Evolutionary conservation across 148 eudicot species (phyloP).

Genomic region (Cornus suecica): DNA sequence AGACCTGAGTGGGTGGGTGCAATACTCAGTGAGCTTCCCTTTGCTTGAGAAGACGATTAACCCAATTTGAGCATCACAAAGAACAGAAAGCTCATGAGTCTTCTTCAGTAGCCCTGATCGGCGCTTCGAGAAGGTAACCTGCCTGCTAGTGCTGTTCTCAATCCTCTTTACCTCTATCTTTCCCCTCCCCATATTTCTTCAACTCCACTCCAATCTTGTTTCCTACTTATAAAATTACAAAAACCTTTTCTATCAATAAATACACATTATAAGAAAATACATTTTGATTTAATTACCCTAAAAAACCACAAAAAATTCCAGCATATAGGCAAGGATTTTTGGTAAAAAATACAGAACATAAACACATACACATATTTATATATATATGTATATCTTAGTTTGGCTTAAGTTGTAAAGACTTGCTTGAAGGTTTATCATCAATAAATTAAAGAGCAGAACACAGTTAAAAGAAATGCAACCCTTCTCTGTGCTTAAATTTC

Average conservation of each 20-base stretch:
- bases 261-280: neutral
- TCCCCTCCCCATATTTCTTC: slow-evolving; percentile 72
- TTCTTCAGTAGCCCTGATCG: slow-evolving; percentile 73
- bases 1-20: slow-evolving; percentile 48
- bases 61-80: slow-evolving; percentile 81
- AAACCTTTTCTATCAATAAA: neutral
- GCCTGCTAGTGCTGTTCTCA: slow-evolving; percentile 79
- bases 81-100: slow-evolving; percentile 69
- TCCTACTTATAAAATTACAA: neutral
- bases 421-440: neutral
- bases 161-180: slow-evolving; percentile 75
- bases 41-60: slow-evolving; percentile 79
- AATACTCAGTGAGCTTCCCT: slow-evolving; percentile 62
- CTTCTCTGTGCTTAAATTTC: too few species aligned
- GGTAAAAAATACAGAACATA: neutral
- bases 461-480: too few species aligned
- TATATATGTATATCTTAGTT: slow-evolving; percentile 3
- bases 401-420: neutral
- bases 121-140: slow-evolving; percentile 81
- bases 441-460: too few species aligned
- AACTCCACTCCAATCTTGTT: neutral
- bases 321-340: neutral
- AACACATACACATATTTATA: too few species aligned
- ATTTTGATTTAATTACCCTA: neutral
- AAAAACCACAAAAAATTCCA: neutral